Evolutionary conservation across 495 filamentous ascomycete species (phyloP).

Genomic region (Podospora fimiseda): DNA sequence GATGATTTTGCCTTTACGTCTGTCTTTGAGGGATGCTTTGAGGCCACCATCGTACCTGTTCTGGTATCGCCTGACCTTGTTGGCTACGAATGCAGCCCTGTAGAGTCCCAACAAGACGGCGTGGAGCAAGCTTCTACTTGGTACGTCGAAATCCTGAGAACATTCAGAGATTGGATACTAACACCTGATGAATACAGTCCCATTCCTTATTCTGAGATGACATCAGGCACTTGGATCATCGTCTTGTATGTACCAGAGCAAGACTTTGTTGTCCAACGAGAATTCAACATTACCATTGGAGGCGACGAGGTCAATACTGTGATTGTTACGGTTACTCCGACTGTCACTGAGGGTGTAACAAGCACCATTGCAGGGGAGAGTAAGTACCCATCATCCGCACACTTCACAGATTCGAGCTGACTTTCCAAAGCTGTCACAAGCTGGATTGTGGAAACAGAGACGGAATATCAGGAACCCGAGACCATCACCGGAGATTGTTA

Average conservation of each 20-base stretch:
- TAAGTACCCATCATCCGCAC: conserved; percentile 1
- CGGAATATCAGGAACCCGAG: conserved; percentile 14
- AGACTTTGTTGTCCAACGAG: conserved; percentile 19
- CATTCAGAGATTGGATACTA: too few species aligned
- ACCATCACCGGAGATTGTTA: conserved; percentile 19
- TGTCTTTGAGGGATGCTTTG: conserved; percentile 24
- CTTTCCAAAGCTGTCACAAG: conserved; percentile 13
- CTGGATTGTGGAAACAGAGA: conserved; percentile 17
- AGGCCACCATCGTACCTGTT: conserved; percentile 22
- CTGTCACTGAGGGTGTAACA: conserved; percentile 15
- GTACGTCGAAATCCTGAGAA: too few species aligned
- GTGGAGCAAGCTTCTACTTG: conserved; percentile 22
- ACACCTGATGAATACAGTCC: conserved; percentile 2
- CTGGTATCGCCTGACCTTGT: conserved; percentile 25
- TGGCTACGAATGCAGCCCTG: conserved; percentile 21
- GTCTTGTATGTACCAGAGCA: conserved; percentile 20
- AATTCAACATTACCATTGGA: conserved; percentile 19
- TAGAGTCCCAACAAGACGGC: conserved; percentile 18
- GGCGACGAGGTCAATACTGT: conserved; percentile 11
- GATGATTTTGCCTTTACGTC: conserved; percentile 26
- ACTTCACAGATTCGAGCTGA: neutral
- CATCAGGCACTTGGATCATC: conserved; percentile 18
- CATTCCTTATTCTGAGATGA: conserved; percentile 21
- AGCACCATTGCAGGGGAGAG: conserved; percentile 17
- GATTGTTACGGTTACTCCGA: conserved; percentile 22